Base-by-base conservation (phyloP, 2,329 filamentous ascomycete genomes). In the Purpureocillium lavendulum region DNA sequence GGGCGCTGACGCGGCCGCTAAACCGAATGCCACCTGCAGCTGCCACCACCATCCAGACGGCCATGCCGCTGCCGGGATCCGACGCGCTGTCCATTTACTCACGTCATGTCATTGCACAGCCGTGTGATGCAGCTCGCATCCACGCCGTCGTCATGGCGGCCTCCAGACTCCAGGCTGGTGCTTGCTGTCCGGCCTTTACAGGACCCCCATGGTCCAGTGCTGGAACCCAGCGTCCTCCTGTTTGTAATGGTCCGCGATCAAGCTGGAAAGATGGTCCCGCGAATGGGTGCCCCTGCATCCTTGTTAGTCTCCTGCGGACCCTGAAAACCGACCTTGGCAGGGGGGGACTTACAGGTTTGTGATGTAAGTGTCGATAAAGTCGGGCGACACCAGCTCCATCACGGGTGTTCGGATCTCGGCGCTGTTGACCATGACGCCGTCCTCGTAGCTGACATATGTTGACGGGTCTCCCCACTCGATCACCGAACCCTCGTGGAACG, bases 381-480 rank as follows among this genome's bases (percentile, higher is more conserved):
- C 83, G 0, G 84, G 77, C 8, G 84, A 79, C 13, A 96, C 79
- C 55, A 89, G 87, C 58, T 96, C 89, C 38, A 83, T 88, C 15
- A 88, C 64, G 10, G 86, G 86, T 53, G 84, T 89, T 47, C 82
- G 78, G 9, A 94, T 77, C 51, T 87, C 82, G 36, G 92, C 75
- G 45, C 81, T 77, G 34, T 87, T 80, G 37, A 94, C 80, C 51
- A 95, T 73, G 30, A 80, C 72, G 6, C 87, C 88, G 46, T 96
- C 83, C 15, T 85, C 77, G 56, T 87, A 95, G 30, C 71, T 74
- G 33, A 92, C 77, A 41, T 87, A 82, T 48, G 76, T 82, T 39
- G 82, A 80, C 1, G 88, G 79, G 57, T 89, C 81, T 13, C 87
- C 90, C 65, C 87, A 87, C 63, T 96, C 90, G 42, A 95, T 84